phyloP scores from a whole-genome alignment of 139 green algal species.

The Chlorella sp. region DNA sequence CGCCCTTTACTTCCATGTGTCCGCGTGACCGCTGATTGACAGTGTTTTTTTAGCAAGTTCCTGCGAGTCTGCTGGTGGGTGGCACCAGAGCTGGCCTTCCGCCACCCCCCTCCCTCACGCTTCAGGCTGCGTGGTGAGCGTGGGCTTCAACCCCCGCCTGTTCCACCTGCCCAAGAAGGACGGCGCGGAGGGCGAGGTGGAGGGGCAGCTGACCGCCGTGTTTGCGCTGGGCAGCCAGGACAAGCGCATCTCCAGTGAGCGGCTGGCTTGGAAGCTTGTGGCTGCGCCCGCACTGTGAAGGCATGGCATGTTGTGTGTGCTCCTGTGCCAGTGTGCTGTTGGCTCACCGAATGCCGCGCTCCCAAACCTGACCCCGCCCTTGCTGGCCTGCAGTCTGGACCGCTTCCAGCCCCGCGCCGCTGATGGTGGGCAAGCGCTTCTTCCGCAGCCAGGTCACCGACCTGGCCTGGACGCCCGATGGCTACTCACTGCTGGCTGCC shows the following conservation, averaged over 20 bases:
- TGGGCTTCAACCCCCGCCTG: slow-evolving; percentile 76
- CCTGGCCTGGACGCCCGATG: slow-evolving; percentile 89
- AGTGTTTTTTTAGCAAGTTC: too few species aligned
- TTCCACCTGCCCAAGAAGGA: slow-evolving; percentile 58
- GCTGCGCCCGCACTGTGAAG: too few species aligned
- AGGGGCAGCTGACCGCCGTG: slow-evolving; percentile 36
- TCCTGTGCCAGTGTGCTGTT: background rate
- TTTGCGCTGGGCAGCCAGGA: slow-evolving; percentile 79
- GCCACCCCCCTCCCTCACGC: slow-evolving; percentile 55
- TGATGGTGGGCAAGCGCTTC: slow-evolving; percentile 42
- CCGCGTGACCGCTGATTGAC: too few species aligned
- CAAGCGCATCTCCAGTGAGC: slow-evolving; percentile 32
- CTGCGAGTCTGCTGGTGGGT: too few species aligned
- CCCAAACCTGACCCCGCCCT: too few species aligned
- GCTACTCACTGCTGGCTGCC: slow-evolving; percentile 73
- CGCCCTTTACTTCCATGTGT: too few species aligned
- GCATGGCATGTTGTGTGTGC: background rate
- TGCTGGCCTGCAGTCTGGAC: slow-evolving; percentile 42
- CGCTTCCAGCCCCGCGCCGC: background rate
- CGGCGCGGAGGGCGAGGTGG: slow-evolving; percentile 20
- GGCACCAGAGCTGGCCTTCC: background rate
- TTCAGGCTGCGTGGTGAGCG: slow-evolving; percentile 72
- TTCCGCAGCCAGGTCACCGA: slow-evolving; percentile 74
- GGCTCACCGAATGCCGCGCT: too few species aligned
- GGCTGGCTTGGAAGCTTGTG: background rate